Percentiles rank a stretch among this genome's conserved stretches.
Conservation (phyloP, 805 yeast species). For the Candida pini region DNA sequence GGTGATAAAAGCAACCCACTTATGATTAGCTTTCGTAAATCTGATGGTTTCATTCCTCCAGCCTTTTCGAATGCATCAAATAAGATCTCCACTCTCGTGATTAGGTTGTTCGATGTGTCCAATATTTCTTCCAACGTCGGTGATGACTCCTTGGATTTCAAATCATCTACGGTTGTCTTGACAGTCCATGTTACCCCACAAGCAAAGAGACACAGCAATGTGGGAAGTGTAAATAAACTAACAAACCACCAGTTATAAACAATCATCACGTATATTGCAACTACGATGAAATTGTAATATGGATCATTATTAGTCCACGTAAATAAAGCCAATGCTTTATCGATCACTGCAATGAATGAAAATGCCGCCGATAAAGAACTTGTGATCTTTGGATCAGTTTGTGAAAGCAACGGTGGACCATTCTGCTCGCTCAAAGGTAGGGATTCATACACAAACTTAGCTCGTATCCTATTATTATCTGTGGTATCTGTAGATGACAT, state of each 20-base stretch:
- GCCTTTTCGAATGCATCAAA: slow-evolving; percentile 30
- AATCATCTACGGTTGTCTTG: slow-evolving; percentile 35
- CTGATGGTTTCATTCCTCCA: slow-evolving; percentile 10
- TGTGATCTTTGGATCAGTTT: slow-evolving; percentile 37
- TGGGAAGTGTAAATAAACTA: slow-evolving; percentile 34
- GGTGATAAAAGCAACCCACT: slow-evolving; percentile 38
- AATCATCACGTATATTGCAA: slow-evolving; percentile 33
- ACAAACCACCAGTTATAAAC: slow-evolving; percentile 40
- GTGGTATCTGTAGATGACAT: background rate
- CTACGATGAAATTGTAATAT: slow-evolving; percentile 38
- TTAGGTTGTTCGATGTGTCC: slow-evolving; percentile 40
- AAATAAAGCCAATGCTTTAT: slow-evolving; percentile 37
- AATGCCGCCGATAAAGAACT: slow-evolving; percentile 41
- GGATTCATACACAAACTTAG: slow-evolving; percentile 17
- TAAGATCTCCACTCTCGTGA: slow-evolving; percentile 36
- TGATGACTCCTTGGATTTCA: slow-evolving; percentile 23
- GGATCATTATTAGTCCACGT: slow-evolving; percentile 54
- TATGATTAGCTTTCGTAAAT: slow-evolving; percentile 27
- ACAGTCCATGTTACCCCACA: slow-evolving; percentile 41
- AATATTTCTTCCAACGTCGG: slow-evolving; percentile 52
- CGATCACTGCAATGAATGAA: slow-evolving; percentile 42
- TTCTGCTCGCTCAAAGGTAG: slow-evolving; percentile 13
- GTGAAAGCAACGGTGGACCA: slow-evolving; percentile 16
- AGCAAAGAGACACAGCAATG: slow-evolving; percentile 30
- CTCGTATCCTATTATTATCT: slow-evolving; percentile 7